A percentile compares a stretch with the other conserved stretches of the same genome.
phyloP scores from a whole-genome alignment of 768 basidiomycete species.

The Mycena metata region DNA sequence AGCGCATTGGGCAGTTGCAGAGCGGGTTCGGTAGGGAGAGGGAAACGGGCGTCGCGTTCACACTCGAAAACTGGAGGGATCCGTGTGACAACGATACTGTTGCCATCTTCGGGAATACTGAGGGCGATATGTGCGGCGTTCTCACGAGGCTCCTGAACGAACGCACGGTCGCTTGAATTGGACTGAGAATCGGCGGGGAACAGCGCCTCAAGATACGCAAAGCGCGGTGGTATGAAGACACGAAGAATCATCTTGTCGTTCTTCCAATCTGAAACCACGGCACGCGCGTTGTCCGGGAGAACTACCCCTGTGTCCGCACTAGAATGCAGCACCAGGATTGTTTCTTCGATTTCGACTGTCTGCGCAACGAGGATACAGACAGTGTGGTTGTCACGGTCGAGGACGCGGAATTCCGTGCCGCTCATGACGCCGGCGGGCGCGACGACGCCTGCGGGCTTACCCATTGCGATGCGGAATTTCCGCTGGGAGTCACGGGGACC shows the following conservation, averaged over 20 bases:
- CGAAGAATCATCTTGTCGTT: background rate
- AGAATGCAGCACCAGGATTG: background rate
- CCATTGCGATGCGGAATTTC: background rate
- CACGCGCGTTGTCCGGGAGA: background rate
- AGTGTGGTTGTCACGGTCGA: background rate
- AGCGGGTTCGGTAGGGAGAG: background rate
- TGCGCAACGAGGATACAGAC: background rate
- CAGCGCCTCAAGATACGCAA: background rate
- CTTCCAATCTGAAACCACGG: constrained; percentile 1
- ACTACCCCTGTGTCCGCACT: background rate
- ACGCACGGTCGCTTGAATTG: too few species aligned
- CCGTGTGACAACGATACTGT: background rate
- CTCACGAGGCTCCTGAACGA: background rate
- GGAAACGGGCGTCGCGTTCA: background rate
- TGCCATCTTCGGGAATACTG: background rate
- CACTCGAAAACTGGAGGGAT: background rate
- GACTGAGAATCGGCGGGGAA: constrained; percentile 4
- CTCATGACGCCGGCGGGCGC: too few species aligned
- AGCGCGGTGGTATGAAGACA: background rate
- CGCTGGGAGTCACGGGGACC: background rate
- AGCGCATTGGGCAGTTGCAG: background rate
- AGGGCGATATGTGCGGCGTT: background rate
- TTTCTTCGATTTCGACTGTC: background rate
- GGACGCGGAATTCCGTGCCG: background rate
- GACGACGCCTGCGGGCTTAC: background rate